Conservation (phyloP, 306 rosid species). For the Fragaria nilgerrensis region DNA sequence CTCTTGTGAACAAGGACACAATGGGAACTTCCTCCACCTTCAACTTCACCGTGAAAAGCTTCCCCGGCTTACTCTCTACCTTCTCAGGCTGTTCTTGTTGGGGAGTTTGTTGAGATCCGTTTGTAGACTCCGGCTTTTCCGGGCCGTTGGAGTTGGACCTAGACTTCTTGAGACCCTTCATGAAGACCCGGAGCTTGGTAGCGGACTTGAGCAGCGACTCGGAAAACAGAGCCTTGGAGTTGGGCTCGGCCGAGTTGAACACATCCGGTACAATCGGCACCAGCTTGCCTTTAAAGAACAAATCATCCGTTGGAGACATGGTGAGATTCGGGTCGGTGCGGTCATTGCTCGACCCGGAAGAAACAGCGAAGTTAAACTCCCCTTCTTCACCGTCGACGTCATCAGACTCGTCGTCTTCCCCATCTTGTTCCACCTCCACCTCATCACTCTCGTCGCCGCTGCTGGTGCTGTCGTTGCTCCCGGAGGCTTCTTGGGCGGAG, state of each 20-base stretch:
- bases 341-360: slow-evolving; percentile 67
- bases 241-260: slow-evolving; percentile 45
- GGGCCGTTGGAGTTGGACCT: slow-evolving; percentile 27
- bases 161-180: slow-evolving; percentile 66
- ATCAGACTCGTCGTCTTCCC: slow-evolving; percentile 29
- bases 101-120: slow-evolving; percentile 15
- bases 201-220: slow-evolving; percentile 78
- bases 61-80: slow-evolving; percentile 26
- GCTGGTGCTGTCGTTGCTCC: slow-evolving; percentile 8
- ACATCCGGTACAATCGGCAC: slow-evolving; percentile 60
- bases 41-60: slow-evolving; percentile 66
- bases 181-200: slow-evolving; percentile 78
- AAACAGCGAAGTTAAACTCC: slow-evolving; percentile 74
- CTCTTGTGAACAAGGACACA: slow-evolving; percentile 74
- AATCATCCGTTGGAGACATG: slow-evolving; percentile 68
- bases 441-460: slow-evolving; percentile 18
- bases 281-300: slow-evolving; percentile 70
- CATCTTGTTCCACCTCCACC: slow-evolving; percentile 12
- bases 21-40: slow-evolving; percentile 89
- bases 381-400: slow-evolving; percentile 32
- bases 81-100: neutral
- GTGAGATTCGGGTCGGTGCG: slow-evolving; percentile 60
- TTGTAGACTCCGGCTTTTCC: slow-evolving; percentile 34
- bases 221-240: slow-evolving; percentile 57
- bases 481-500: slow-evolving; percentile 17